Conservation (phyloP, 495 filamentous ascomycete genomes). For the Hypomontagnella monticulosa region DNA sequence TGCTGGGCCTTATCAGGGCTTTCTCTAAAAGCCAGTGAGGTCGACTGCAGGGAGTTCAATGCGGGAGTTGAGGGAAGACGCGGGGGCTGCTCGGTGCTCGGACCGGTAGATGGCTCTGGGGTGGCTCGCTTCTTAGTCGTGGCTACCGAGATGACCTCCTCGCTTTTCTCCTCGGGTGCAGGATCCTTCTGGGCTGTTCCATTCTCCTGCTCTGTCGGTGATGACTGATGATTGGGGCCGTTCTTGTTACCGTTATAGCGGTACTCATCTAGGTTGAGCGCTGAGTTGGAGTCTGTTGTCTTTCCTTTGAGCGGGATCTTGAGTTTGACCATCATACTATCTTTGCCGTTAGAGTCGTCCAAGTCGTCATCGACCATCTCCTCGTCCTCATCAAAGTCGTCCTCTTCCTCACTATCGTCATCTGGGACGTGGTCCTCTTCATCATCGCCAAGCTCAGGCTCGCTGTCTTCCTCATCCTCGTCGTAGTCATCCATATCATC, state of each 20-base stretch:
- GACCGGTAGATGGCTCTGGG: slow-evolving; percentile 15
- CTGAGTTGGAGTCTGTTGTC: slow-evolving; percentile 18
- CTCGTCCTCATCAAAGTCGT: slow-evolving; percentile 66
- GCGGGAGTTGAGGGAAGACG: slow-evolving; percentile 26
- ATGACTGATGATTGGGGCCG: slow-evolving; percentile 1
- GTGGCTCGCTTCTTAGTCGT: slow-evolving; percentile 52
- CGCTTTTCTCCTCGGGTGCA: slow-evolving; percentile 77
- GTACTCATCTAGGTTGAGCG: slow-evolving; percentile 35
- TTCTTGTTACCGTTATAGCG: slow-evolving; percentile 37
- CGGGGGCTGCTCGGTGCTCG: slow-evolving; percentile 1
- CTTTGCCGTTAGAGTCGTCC: slow-evolving; percentile 54
- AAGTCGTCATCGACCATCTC: slow-evolving; percentile 63
- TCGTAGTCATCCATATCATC: slow-evolving; percentile 75
- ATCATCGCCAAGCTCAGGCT: slow-evolving; percentile 69
- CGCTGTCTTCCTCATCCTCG: slow-evolving; percentile 66
- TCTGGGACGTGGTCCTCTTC: slow-evolving; percentile 64
- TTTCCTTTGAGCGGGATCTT: slow-evolving; percentile 43
- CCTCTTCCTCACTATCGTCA: slow-evolving; percentile 62
- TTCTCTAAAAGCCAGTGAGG: slow-evolving; percentile 61
- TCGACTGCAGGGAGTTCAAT: slow-evolving; percentile 42
- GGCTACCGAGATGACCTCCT: slow-evolving; percentile 73
- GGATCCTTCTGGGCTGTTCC: slow-evolving; percentile 70
- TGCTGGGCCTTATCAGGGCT: slow-evolving; percentile 61
- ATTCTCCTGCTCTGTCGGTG: slow-evolving; percentile 2
- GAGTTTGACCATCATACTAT: slow-evolving; percentile 74